These are phyloP conservation scores for Pythium dissotocum DNA, from an alignment of 352 stramenopile genomes.

Conservation along the genomic window DNA sequence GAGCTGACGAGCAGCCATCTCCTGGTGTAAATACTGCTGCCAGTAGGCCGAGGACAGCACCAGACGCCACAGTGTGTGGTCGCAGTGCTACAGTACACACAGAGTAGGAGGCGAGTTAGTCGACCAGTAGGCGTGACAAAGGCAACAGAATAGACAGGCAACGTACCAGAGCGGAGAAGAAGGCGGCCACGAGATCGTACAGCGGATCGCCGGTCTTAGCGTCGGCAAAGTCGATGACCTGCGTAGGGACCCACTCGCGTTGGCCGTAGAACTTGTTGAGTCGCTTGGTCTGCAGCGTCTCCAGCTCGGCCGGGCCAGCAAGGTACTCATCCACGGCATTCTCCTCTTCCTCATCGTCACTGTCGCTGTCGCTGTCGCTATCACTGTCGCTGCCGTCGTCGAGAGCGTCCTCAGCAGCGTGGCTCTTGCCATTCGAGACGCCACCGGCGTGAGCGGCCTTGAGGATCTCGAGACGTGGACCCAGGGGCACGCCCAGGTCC, in stretches of 20 bases:
- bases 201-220: constrained; percentile 84
- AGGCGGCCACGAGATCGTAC: constrained; percentile 83
- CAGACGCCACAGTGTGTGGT: constrained; percentile 57
- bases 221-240: constrained; percentile 89
- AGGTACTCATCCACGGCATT: constrained; percentile 30
- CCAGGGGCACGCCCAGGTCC: constrained; percentile 58
- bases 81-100: constrained; percentile 55
- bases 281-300: constrained; percentile 40
- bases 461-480: constrained; percentile 60
- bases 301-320: constrained; percentile 14
- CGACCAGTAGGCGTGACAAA: not conserved
- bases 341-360: constrained; percentile 45
- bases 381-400: constrained; percentile 32
- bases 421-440: not conserved
- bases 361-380: constrained; percentile 46
- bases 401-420: constrained; percentile 12
- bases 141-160: not conserved
- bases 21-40: constrained; percentile 62
- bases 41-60: constrained; percentile 68
- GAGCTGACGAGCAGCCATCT: constrained; percentile 35
- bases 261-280: constrained; percentile 48
- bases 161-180: constrained; percentile 78
- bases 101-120: constrained; percentile 12
- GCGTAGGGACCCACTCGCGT: constrained; percentile 55
- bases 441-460: constrained; percentile 14